A percentile compares a stretch with the other conserved stretches of the same genome.
Conservation (phyloP, 2,329 filamentous ascomycete genomes). For the Beauveria sp. region DNA sequence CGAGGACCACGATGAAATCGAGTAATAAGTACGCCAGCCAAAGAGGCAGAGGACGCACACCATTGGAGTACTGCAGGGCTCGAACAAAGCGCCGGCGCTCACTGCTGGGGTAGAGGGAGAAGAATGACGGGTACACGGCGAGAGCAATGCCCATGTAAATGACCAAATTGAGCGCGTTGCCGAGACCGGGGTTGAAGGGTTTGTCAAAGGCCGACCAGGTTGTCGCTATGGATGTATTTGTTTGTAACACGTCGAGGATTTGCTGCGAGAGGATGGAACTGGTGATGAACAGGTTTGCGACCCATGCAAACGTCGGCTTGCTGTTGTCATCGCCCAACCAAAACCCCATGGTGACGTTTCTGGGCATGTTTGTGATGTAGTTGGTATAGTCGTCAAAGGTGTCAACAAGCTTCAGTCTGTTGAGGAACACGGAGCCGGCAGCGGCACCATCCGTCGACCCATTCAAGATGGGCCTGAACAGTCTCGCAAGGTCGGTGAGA, state of each 20-base stretch:
- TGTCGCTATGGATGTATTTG: constrained; percentile 61
- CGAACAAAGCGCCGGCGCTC: constrained; percentile 74
- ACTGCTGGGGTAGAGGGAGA: constrained; percentile 79
- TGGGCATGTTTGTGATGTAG: constrained; percentile 55
- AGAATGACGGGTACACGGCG: constrained; percentile 74
- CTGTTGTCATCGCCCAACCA: constrained; percentile 59
- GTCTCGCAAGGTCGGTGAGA: constrained; percentile 18
- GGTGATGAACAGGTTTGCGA: constrained; percentile 52
- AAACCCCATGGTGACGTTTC: constrained; percentile 65
- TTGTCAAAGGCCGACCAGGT: constrained; percentile 69
- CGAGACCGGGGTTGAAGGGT: constrained; percentile 60
- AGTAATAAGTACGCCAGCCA: constrained; percentile 80
- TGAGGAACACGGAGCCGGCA: constrained; percentile 15
- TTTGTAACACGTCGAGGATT: constrained; percentile 56
- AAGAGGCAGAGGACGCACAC: constrained; percentile 70
- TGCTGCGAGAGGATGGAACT: constrained; percentile 58
- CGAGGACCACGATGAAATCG: constrained; percentile 67
- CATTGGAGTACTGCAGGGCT: constrained; percentile 84
- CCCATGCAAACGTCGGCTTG: constrained; percentile 62
- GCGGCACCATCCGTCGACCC: constrained; percentile 17
- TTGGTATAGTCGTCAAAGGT: constrained; percentile 60
- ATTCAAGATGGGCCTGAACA: constrained; percentile 35
- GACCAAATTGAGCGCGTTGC: constrained; percentile 69
- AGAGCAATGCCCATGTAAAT: constrained; percentile 77
- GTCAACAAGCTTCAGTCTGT: constrained; percentile 47